Percentiles rank a stretch among this genome's conserved stretches.
Conservation (phyloP, 148 eudicot species). For the Rhododendron henanense region DNA sequence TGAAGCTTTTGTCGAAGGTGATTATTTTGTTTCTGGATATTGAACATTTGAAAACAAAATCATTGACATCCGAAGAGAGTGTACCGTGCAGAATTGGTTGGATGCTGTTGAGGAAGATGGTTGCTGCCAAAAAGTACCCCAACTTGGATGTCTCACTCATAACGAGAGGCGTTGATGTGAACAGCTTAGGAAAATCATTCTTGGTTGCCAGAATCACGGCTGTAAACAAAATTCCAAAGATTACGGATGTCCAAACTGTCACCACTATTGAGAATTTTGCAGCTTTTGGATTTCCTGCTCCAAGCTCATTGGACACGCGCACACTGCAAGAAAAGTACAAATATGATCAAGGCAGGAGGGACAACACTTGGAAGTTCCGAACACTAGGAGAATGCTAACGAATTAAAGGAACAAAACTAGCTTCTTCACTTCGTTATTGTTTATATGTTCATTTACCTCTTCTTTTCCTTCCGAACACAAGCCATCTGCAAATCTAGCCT, state of each 20-base stretch:
- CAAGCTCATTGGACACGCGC: conserved; percentile 64
- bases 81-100: conserved; percentile 49
- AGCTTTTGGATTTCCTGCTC: conserved; percentile 51
- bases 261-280: conserved; percentile 45
- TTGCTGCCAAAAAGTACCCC: conserved; percentile 39
- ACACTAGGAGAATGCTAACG: not conserved
- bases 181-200: conserved; percentile 31
- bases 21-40: not conserved
- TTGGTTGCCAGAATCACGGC: conserved; percentile 22
- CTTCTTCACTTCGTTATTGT: too few relatives aligned
- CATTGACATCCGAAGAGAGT: not conserved
- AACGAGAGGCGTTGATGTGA: conserved; percentile 29
- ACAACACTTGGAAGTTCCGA: not conserved
- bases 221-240: conserved; percentile 36
- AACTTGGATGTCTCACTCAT: conserved; percentile 33
- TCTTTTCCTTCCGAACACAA: not conserved
- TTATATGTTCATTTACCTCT: not conserved
- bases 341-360: not conserved
- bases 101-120: conserved; percentile 46
- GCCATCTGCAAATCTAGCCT: not conserved
- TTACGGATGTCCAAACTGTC: conserved; percentile 30
- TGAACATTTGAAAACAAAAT: not conserved
- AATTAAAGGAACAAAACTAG: not conserved
- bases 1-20: not conserved
- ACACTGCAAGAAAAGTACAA: conserved; percentile 33